phyloP scores from a whole-genome alignment of 2,329 filamentous ascomycete genomes.

The Trichophyton verrucosum region DNA sequence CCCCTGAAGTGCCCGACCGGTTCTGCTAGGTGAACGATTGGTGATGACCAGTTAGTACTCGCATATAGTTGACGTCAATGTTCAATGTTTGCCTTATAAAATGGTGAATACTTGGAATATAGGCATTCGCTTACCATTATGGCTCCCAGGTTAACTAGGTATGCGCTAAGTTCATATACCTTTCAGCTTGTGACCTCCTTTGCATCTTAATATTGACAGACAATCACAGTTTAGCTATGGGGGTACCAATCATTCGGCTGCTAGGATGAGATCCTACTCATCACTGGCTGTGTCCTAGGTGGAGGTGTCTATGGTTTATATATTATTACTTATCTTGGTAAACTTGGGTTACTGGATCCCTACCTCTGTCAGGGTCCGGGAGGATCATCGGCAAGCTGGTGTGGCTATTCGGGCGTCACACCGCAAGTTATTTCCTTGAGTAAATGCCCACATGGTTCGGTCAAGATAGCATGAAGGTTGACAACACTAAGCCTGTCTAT shows the following conservation, averaged over 20 bases:
- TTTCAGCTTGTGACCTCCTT: neutral
- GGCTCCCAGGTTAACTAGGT: neutral
- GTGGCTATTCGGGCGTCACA: neutral
- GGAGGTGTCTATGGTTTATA: neutral
- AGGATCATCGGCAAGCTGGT: no score
- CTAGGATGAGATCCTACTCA: neutral
- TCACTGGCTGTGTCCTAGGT: neutral
- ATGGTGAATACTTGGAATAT: neutral
- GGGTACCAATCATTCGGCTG: neutral
- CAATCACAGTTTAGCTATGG: neutral
- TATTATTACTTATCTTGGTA: neutral
- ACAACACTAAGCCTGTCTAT: neutral
- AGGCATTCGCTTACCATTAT: no score
- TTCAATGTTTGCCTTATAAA: neutral
- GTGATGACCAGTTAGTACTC: neutral
- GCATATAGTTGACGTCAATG: neutral
- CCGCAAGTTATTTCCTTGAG: neutral
- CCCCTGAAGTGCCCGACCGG: neutral
- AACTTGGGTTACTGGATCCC: neutral
- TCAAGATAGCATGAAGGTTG: neutral
- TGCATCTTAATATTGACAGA: neutral
- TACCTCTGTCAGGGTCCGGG: neutral
- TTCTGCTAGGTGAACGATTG: neutral
- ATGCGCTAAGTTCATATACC: neutral
- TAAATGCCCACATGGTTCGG: neutral